Evolutionary conservation across 345 rosid species (phyloP), one percentile per base, ranked within the genome.

Genomic region (Gossypium longicalyx): DNA sequence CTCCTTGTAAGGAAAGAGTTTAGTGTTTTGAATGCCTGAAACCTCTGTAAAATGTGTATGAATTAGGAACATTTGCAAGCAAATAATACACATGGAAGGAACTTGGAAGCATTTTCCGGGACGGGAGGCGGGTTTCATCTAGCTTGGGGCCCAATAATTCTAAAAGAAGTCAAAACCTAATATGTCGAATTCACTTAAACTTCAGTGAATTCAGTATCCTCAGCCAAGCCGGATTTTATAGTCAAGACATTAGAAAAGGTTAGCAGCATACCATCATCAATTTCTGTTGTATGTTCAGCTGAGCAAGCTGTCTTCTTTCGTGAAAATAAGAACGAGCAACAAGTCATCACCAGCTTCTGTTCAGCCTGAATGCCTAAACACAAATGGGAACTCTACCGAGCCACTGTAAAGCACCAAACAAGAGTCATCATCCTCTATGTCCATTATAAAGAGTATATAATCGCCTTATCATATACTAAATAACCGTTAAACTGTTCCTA

Each of bases 231-330:
- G 27, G 56, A 43, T 48, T 61, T 52, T 13, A 13, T 7, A 20
- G 44, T 44, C 73, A 66, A 52, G 23, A 56, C 62, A 62, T 47
- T 3, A 61, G 58, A 11, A 56, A n/a, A 67, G 25, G 12, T 51
- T 41, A 73, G 54, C 49, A 27, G 29, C 73, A 67, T 83, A 85
- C 93, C 91, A 75, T 87, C 89, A 76, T 83, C 82, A 7, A 80
- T 67, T 48, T 86, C 89, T 43, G 38, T 53, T 15, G 67, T 34
- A 25, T 4, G 72, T 56, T 25, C 38, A 82, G 77, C 9, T 43
- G 34, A 59, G 43, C 72, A 4, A 81, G 76, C 74, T 60, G 56
- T 13, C 79, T 74, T 86, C 83, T 65, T 82, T 78, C 43, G 76
- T 71, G 67, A 79, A 74, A 53, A 76, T 2, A 74, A 76, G 73